Evolutionary conservation across 306 rosid genomes (phyloP).

Genomic region (Lathyrus oleraceus): DNA sequence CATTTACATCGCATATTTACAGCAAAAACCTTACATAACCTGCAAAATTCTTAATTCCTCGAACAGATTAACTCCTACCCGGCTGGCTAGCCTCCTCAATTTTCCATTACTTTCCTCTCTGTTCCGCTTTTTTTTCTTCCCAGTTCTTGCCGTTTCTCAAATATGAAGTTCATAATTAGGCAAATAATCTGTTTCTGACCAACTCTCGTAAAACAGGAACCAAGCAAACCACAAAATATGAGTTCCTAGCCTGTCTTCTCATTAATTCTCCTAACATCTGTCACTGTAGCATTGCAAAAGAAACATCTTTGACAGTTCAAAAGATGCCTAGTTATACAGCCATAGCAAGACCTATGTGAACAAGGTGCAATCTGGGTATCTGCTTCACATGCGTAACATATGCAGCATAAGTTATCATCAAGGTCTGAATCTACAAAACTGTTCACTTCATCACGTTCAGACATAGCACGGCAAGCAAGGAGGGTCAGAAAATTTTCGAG

Average conservation of each 20-base stretch:
- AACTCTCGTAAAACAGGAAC: slow-evolving; percentile 37
- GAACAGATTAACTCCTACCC: slow-evolving; percentile 18
- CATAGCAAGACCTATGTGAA: slow-evolving; percentile 83
- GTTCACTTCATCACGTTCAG: slow-evolving; percentile 43
- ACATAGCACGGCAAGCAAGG: slow-evolving; percentile 60
- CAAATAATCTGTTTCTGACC: slow-evolving; percentile 22
- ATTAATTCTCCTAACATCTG: slow-evolving; percentile 54
- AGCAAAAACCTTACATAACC: slow-evolving; percentile 46
- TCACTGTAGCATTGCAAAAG: slow-evolving; percentile 89
- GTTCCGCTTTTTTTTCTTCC: slow-evolving; percentile 28
- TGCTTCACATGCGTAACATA: slow-evolving; percentile 72
- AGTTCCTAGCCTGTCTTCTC: slow-evolving; percentile 45
- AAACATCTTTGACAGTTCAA: slow-evolving; percentile 97
- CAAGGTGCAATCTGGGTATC: slow-evolving; percentile 82
- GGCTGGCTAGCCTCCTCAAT: not conserved
- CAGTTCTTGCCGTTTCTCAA: slow-evolving; percentile 31
- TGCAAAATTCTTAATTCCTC: slow-evolving; percentile 66
- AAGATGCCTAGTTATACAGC: slow-evolving; percentile 95
- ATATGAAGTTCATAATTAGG: slow-evolving; percentile 16
- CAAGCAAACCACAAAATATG: slow-evolving; percentile 37
- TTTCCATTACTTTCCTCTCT: not conserved
- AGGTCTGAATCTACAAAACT: slow-evolving; percentile 44
- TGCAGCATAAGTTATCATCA: slow-evolving; percentile 77
- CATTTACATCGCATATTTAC: slow-evolving; percentile 91
- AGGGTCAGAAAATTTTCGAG: slow-evolving; percentile 73